Conservation (phyloP, 441 rosid genomes). For the Corymbia calophylla region DNA sequence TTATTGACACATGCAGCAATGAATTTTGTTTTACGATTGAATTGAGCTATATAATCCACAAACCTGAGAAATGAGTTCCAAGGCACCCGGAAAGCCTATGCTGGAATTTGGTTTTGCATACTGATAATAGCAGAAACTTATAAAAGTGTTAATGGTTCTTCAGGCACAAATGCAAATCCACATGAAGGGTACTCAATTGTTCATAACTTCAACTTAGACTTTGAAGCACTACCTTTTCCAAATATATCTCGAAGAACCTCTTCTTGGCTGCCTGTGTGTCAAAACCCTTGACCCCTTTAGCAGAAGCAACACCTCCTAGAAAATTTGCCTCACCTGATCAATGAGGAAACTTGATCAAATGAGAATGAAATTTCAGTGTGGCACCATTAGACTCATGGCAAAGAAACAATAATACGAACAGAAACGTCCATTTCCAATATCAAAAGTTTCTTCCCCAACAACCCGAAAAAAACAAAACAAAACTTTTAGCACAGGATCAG, state of each 20-base stretch:
- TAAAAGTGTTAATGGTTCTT: background rate
- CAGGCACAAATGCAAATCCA: background rate
- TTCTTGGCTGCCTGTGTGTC: conserved; percentile 60
- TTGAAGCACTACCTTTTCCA: conserved; percentile 55
- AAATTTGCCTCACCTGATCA: conserved; percentile 80
- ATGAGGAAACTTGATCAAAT: background rate
- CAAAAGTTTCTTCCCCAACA: background rate
- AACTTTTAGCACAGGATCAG: background rate
- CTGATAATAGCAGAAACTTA: conserved; percentile 17
- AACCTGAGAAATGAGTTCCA: conserved; percentile 87
- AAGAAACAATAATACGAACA: background rate
- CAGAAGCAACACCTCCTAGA: conserved; percentile 87
- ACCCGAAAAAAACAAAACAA: background rate
- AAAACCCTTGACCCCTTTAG: conserved; percentile 67
- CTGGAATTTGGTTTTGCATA: conserved; percentile 95
- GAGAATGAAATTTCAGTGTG: background rate
- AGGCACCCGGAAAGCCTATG: conserved; percentile 91
- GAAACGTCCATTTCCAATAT: background rate
- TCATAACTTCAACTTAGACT: background rate
- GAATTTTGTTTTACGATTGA: background rate
- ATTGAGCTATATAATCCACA: background rate
- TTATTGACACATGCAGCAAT: background rate
- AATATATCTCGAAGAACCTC: conserved; percentile 90
- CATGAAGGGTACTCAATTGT: background rate
- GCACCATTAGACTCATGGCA: background rate